Evolutionary conservation across 768 basidiomycete species (phyloP).

Genomic region (Auricularia sp.): DNA sequence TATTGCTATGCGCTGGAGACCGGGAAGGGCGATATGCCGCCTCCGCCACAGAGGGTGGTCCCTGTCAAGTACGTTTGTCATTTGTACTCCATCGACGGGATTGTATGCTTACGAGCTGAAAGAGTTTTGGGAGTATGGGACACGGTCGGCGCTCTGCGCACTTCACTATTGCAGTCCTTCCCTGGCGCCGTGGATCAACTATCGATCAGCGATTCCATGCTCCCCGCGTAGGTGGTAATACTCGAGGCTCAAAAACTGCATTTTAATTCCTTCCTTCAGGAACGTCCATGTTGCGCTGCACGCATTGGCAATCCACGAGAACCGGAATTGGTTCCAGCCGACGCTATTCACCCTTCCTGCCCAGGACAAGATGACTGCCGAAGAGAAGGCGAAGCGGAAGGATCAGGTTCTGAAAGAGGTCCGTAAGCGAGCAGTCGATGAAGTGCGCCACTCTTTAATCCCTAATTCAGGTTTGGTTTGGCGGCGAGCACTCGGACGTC

Average conservation of each 20-base stretch:
- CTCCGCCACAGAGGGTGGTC: neutral
- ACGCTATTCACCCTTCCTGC: conserved; percentile 10
- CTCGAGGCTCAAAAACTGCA: neutral
- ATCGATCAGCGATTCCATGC: neutral
- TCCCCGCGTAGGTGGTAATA: neutral
- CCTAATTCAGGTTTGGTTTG: conserved; percentile 16
- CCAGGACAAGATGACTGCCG: neutral
- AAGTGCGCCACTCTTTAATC: no score
- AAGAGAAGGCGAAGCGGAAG: neutral
- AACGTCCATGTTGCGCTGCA: conserved; percentile 16
- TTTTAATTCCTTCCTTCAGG: conserved; percentile 5
- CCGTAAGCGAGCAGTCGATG: no score
- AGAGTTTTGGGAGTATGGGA: conserved; percentile 14
- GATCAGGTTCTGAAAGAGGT: conserved; percentile 4
- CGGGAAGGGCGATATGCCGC: conserved; percentile 2
- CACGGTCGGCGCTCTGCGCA: conserved; percentile 12
- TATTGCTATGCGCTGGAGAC: conserved; percentile 7
- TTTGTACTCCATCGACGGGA: neutral
- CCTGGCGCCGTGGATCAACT: conserved; percentile 2
- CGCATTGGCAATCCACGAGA: conserved; percentile 19
- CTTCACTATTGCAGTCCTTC: conserved; percentile 3
- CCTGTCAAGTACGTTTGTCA: conserved; percentile 1
- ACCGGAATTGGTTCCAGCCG: conserved; percentile 16
- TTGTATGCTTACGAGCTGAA: conserved; percentile 2
- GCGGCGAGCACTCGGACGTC: conserved; percentile 16